These are phyloP conservation scores for Elongisporangium prolatum DNA, from an alignment of 352 stramenopile species.

Conservation along the genomic window DNA sequence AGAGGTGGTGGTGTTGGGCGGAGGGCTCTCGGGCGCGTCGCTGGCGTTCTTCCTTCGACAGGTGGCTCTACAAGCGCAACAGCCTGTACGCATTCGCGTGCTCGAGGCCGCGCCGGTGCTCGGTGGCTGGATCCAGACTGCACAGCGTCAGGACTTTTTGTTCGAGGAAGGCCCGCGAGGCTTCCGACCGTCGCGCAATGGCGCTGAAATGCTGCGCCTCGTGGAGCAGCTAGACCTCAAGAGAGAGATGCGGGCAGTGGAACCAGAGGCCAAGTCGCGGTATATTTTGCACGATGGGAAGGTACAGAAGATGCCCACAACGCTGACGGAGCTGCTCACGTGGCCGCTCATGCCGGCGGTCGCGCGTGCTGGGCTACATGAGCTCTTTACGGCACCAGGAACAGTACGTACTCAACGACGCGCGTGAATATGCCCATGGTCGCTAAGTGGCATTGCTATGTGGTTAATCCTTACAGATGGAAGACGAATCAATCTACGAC, in stretches of 20 bases:
- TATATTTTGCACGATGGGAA: constrained; percentile 71
- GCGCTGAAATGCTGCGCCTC: constrained; percentile 78
- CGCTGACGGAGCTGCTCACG: constrained; percentile 44
- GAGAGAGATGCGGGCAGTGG: constrained; percentile 54
- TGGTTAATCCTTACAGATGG: constrained; percentile 11
- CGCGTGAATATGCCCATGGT: background rate
- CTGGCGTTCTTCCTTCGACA: constrained; percentile 75
- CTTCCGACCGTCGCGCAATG: constrained; percentile 82
- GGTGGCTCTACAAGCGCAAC: constrained; percentile 17
- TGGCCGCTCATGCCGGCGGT: constrained; percentile 62
- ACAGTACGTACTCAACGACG: constrained; percentile 6
- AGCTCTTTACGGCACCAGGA: constrained; percentile 43
- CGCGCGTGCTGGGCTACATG: constrained; percentile 53
- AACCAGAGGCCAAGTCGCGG: constrained; percentile 49
- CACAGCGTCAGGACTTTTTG: constrained; percentile 47
- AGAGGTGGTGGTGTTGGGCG: constrained; percentile 78
- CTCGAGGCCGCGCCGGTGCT: constrained; percentile 46
- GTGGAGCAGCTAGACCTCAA: constrained; percentile 76
- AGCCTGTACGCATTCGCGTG: constrained; percentile 54
- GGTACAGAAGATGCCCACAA: constrained; percentile 73
- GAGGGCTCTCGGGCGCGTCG: constrained; percentile 75
- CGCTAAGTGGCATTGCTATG: background rate
- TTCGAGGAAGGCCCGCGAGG: constrained; percentile 83
- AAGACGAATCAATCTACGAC: constrained; percentile 82
- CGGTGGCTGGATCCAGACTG: constrained; percentile 73